Base-by-base conservation (phyloP, 2,329 filamentous ascomycete species). In the Cordyceps fumosorosea region DNA sequence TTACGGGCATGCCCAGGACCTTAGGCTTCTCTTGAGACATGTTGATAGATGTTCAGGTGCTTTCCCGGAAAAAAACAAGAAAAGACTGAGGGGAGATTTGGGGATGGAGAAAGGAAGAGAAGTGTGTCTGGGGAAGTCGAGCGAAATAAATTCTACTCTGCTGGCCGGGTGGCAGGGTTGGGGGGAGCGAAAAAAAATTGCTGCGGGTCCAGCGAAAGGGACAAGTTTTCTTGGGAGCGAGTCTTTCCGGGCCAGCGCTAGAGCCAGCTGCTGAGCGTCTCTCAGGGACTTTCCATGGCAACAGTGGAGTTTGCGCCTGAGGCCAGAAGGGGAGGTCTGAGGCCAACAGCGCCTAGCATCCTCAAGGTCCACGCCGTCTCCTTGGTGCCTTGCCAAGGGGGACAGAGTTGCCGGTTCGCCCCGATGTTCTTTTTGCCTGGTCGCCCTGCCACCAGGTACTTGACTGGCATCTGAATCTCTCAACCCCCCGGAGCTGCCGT, bases 1-100 rank as follows among this genome's bases (percentile, higher is more conserved):
- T 82, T 81, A 88, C 85, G 76, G 84, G 83, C 83, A 88, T 87
- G 83, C 85, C 85, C 81, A 87, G 72, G 72, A 88, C 80, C 76
- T 79, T 83, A 69, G 80, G 77, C 72, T 83, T 78, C 67, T 83
- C 77, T 71, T 73, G 68, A 76, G 82, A 78, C 83, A 85, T 86
- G 72, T 75, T 83, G 77, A 73, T 74, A 72, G 72, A 22, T 50
- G 22, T 70, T 75, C 72, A 71, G 68, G 69, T 64, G 66, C 68
- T 72, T 75, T 74, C 74, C 74, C 74, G 76, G 71, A 75, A 74
- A 69, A 75, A 69, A 73, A 76, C 70, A 74, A 76, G 73, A 79
- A 84, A 82, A 76, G 76, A 83, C 74, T 81, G 84, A 86, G 83
- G 79, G 83, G 84, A 85, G 84, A 85, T 81, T 76, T 76, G 73